Percentiles rank a stretch among this genome's conserved stretches.
Conservation (phyloP, 495 filamentous ascomycete species). For the Lentithecium fluviatile region DNA sequence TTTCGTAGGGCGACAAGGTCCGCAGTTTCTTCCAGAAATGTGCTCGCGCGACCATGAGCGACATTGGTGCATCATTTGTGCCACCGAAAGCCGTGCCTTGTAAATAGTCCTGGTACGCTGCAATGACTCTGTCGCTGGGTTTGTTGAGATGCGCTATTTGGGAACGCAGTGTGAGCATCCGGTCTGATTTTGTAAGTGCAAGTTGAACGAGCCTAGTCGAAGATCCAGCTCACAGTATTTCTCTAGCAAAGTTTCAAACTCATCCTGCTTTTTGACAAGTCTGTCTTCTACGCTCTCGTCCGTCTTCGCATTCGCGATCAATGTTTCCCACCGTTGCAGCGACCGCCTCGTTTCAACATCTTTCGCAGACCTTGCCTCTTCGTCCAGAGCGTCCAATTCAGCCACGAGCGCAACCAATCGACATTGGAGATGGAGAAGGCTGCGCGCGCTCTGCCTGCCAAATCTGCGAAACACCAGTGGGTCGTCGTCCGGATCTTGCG, state of each 20-base stretch:
- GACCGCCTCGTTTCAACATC: conserved; percentile 5
- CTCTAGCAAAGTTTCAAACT: conserved; percentile 6
- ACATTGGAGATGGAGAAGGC: conserved; percentile 25
- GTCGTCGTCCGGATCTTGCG: conserved; percentile 16
- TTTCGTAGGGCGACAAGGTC: conserved; percentile 18
- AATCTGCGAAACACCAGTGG: conserved; percentile 22
- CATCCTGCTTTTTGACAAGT: conserved; percentile 4
- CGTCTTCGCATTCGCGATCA: conserved; percentile 5
- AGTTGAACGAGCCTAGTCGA: background rate
- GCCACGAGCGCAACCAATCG: conserved; percentile 10
- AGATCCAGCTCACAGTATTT: conserved; percentile 11
- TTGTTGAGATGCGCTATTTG: conserved; percentile 4
- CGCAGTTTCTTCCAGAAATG: conserved; percentile 14
- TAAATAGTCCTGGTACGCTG: conserved; percentile 6
- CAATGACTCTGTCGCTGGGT: conserved; percentile 10
- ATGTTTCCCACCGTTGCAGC: conserved; percentile 14
- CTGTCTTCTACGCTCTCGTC: background rate
- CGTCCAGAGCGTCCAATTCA: conserved; percentile 16
- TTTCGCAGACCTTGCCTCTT: background rate
- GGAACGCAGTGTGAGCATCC: conserved; percentile 11
- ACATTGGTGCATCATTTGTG: background rate
- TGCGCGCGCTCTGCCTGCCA: conserved; percentile 13
- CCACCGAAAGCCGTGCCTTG: background rate
- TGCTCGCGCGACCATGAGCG: conserved; percentile 14
- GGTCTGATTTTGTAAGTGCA: background rate